Base-by-base conservation (phyloP, 371 early-diverging fungal species). In the Nosema bombycis region DNA sequence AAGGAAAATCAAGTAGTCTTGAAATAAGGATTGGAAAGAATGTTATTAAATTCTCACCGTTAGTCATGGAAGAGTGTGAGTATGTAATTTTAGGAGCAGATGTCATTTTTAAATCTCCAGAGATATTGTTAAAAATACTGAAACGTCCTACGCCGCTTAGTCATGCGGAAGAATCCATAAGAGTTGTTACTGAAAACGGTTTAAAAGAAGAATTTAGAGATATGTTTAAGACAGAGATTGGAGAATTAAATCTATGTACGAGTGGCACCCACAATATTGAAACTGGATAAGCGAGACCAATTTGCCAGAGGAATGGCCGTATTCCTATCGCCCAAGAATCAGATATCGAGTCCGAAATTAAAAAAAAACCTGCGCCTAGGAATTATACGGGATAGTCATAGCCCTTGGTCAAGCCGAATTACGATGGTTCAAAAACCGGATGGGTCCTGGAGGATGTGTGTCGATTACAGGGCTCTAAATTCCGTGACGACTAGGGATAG, bases 401-500 rank as follows among this genome's bases (percentile, higher is more conserved):
- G n/a, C n/a, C n/a, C n/a, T n/a, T n/a, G n/a, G n/a, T n/a, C n/a
- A n/a, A n/a, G n/a, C n/a, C n/a, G n/a, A n/a, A n/a, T n/a, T n/a
- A n/a, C n/a, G n/a, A n/a, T n/a, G n/a, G n/a, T n/a, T 58, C 2
- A 33, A 33, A 70, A 72, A 57, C 54, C 57, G 28, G 56, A 24
- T 29, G 78, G 71, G 3, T 14, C 34, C 6, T 28, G 21, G 37
- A 21, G 62, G 18, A 46, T 77, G 21, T 71, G 63, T 30, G 14
- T 66, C 3, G 71, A 77, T 32, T 37, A 61, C 15, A 70, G 54
- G 32, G 0, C n/a, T 23, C 37, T 77, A 46, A 77, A 77, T 57
- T 34, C 33, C 23, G 12, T 62, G 12, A 56, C 56, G 29, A 14
- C 18, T 21, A 18, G 15, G 29, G 70, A 78, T 24, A n/a, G 30